Base-by-base conservation (phyloP, 2,329 filamentous ascomycete species). In the Triangularia setosa region DNA sequence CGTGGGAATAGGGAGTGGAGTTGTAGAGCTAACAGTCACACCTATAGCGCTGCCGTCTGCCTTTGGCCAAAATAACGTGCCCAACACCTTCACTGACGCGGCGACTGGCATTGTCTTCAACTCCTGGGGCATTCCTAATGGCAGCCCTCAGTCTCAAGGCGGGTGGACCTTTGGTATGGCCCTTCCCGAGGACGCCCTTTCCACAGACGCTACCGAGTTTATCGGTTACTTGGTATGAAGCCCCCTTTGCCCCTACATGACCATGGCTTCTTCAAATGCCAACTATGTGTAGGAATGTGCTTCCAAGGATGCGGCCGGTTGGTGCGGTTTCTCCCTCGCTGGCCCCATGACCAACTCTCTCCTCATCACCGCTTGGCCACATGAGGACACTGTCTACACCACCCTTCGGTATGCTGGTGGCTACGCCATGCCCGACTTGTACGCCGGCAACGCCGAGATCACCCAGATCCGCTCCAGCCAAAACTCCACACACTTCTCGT, bases 361-460 rank as follows among this genome's bases (percentile, higher is more conserved):
- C 6, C 78, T 87, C 63, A 75, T 87, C 25, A 72, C 84, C 68
- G 79, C 81, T 7, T 86, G 81, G 79, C 79, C 83, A 4, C 76
- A 82, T 65, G 75, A 77, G 52, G 74, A 77, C 21, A 71, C 80
- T 55, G 76, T 86, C 65, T 73, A 81, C 56, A 85, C 83, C 9
- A 82, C 81, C 1, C 82, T 86, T 73, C 79, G 81, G 40, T 85
- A 80, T 65, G 78, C 80, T 14, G 77, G 77, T 4, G 84, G 83
- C 58, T 89, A 87, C 69, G 76, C 78, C 54, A 75, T 78, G 63
- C 86, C 86, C 0, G 79, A 81, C 0, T 69, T 81, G 53, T 89
- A 89, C 75, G 79, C 79, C 4, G 86, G 87, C 57, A 79, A 85
- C 66, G 86, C 86, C 2, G 82, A 79, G 6, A 72, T 89, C 28